phyloP scores from a whole-genome alignment of 441 rosid genomes.

The Populus trichocarpa region DNA sequence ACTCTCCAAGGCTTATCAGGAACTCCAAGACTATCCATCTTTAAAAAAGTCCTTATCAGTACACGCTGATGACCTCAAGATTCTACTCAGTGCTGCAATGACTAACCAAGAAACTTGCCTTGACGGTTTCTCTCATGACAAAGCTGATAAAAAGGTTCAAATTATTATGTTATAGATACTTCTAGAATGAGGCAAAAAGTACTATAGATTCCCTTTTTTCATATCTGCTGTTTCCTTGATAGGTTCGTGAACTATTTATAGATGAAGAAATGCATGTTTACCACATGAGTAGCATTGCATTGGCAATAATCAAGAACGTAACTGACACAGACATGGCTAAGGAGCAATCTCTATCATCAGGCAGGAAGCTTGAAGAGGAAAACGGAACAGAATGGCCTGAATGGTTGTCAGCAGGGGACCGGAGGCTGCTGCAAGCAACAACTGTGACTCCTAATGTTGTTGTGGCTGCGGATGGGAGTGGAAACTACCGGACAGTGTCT shows the following conservation, averaged over 20 bases:
- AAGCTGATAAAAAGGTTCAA: constrained; percentile 36
- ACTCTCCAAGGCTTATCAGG: constrained; percentile 40
- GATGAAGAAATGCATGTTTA: constrained; percentile 42
- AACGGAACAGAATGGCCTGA: constrained; percentile 43
- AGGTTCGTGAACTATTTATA: constrained; percentile 1
- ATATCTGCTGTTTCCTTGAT: background rate
- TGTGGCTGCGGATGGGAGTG: constrained; percentile 53
- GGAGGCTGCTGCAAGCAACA: constrained; percentile 40
- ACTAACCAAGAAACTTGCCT: constrained; percentile 64
- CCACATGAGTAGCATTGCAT: constrained; percentile 58
- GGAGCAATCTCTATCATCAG: background rate
- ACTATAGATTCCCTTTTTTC: background rate
- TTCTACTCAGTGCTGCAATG: constrained; percentile 60
- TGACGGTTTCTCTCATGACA: constrained; percentile 40
- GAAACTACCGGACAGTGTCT: constrained; percentile 39
- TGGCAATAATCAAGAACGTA: constrained; percentile 70
- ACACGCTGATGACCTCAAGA: constrained; percentile 55
- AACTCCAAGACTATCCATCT: constrained; percentile 40
- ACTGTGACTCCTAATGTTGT: constrained; percentile 31
- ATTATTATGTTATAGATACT: background rate
- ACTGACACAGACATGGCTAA: constrained; percentile 54
- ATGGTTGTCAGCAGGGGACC: constrained; percentile 46
- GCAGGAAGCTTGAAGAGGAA: constrained; percentile 41
- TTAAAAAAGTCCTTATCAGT: constrained; percentile 26
- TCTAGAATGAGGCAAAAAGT: no score